Percentiles rank a stretch among this genome's conserved stretches.
These are phyloP conservation scores for Eudorina sp. DNA, from an alignment of 139 green algal species.

Conservation along the genomic window DNA sequence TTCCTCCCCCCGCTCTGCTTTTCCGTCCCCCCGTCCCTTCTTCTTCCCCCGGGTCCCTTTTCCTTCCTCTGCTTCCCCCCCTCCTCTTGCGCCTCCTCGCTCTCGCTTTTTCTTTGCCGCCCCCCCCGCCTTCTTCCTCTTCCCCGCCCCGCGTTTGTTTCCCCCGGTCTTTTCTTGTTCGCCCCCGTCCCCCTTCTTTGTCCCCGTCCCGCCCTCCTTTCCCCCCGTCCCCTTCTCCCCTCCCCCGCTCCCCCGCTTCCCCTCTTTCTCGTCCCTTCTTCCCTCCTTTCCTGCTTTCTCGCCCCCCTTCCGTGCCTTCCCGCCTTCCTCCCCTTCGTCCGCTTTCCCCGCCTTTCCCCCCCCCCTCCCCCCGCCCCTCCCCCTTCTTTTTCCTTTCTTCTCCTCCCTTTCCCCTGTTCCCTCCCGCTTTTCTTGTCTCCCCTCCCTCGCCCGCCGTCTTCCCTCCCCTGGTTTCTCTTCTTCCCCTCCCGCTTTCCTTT, in stretches of 20 bases:
- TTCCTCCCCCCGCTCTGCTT: not conserved
- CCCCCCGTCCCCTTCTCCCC: not conserved
- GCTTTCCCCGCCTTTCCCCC: not conserved
- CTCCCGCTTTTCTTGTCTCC: not conserved
- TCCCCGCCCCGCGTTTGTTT: not conserved
- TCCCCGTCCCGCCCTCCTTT: not conserved
- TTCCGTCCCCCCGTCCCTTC: not conserved
- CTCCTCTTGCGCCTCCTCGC: not conserved
- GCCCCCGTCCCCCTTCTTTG: not conserved
- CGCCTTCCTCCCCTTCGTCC: not conserved
- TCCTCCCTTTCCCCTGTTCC: not conserved
- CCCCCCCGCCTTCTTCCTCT: not conserved
- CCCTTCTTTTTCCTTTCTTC: not conserved
- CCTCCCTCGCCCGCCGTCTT: not conserved
- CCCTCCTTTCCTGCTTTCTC: not conserved
- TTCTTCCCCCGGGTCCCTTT: not conserved
- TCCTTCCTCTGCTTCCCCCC: not conserved
- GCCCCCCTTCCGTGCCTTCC: not conserved
- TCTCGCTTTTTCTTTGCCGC: not conserved
- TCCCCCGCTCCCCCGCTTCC: not conserved
- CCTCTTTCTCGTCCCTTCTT: not conserved
- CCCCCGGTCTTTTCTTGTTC: not conserved
- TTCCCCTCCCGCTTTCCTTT: not conserved
- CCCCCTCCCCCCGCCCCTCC: too few relatives aligned
- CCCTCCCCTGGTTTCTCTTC: not conserved